Base-by-base conservation (phyloP, 1,139 yeast species). In the Hyphopichia pseudoburtonii region DNA sequence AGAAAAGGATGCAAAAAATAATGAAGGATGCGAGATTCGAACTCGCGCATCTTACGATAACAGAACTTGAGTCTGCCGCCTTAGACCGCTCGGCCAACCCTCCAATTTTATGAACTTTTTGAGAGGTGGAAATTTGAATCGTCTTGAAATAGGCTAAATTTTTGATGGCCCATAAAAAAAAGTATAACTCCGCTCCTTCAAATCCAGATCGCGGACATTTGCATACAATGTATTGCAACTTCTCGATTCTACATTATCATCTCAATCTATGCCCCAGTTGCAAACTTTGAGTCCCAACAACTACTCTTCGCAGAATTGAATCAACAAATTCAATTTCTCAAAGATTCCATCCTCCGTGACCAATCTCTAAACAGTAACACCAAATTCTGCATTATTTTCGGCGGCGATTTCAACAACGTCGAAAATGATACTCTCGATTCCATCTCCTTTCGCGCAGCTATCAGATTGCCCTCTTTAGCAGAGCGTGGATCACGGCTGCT, bases 41-140 rank as follows among this genome's bases (percentile, higher is more conserved):
- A 47, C 50, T 47, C 52, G 45, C 41, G 52, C 51, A 30, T 51
- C 47, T 56, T 55, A 55, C 61, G 61, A 56, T 56, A 56, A 52
- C 51, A 56, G 61, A 56, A 56, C 61, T 56, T 56, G 61, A 56
- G 61, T 56, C 61, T 56, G 51, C 58, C 62, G 62, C 61, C 62
- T 56, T 56, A 56, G 37, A 56, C 62, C 62, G 53, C 61, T 55
- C 60, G 60, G 60, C 60, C 60, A 55, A 45, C 51, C 55, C 52
- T 56, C 60, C 60, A 17, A 22, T 21, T 30, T 24, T 24, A 8
- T 24, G 23, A 21, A 10, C 10, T 21, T 7, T 10, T 10, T 21
- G 7, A 10, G 9, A 21, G 9, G 9, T 21, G 23, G 23, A 7
- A 10, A 7, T 21, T 21, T 21, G 23, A 21, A 10, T 10, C 10